Evolutionary conservation across 1,284 basidiomycete species (phyloP).

Genomic region (Cystobasidiaceae sp.): DNA sequence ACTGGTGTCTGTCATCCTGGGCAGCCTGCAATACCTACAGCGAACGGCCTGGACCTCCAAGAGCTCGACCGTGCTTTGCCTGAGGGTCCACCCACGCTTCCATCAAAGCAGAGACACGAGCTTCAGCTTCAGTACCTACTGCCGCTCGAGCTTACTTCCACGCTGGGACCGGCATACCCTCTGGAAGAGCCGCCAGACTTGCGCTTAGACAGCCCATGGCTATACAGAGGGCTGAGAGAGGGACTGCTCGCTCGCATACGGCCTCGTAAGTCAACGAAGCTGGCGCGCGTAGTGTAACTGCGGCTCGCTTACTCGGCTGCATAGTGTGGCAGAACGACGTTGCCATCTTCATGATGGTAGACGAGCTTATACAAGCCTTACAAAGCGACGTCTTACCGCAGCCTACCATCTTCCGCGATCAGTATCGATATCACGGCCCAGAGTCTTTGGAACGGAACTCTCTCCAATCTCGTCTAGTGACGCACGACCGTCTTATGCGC

Average conservation of each 20-base stretch:
- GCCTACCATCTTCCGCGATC: conserved; percentile 2
- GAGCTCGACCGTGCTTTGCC: background rate
- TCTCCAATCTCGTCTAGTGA: background rate
- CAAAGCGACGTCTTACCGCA: background rate
- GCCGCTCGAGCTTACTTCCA: conserved; percentile 22
- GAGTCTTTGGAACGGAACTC: background rate
- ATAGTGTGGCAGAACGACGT: conserved; percentile 32
- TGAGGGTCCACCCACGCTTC: background rate
- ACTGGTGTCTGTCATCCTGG: background rate
- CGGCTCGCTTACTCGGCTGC: background rate
- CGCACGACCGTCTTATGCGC: conserved; percentile 17
- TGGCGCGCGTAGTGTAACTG: background rate
- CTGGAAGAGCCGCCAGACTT: conserved; percentile 25
- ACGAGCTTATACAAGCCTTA: background rate
- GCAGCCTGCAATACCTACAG: background rate
- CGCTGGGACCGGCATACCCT: conserved; percentile 29
- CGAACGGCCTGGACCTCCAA: conserved; percentile 2
- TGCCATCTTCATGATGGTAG: conserved; percentile 25
- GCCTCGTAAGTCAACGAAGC: background rate
- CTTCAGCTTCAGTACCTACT: conserved; percentile 35
- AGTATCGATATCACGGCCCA: conserved; percentile 1
- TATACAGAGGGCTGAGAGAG: background rate
- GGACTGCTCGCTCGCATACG: background rate
- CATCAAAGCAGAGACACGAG: background rate
- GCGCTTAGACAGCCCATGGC: conserved; percentile 23